Base-by-base conservation (phyloP, 2,329 filamentous ascomycete species). In the Clonostachys chloroleuca region DNA sequence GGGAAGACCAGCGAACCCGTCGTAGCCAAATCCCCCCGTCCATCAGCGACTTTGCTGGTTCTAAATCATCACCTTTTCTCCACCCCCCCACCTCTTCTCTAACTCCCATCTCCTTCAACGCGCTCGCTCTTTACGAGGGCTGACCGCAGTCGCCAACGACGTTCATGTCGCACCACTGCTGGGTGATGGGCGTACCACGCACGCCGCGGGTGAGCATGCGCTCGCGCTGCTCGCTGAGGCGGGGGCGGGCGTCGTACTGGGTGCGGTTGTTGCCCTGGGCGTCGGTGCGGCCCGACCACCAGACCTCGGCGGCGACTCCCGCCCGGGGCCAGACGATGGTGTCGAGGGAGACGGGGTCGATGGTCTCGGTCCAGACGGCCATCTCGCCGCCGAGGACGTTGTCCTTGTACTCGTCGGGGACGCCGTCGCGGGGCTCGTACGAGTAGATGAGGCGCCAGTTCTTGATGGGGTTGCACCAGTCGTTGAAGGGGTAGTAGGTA, bases 371-470 rank as follows among this genome's bases (percentile, higher is more conserved):
- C 89, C 89, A 96, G 49, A 90, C 79, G 47, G 88, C 86, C 14
- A 86, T 81, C 69, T 95, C 91, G 24, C 89, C 91, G 41, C 91
- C 91, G 9, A 94, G 64, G 4, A 95, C 84, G 12, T 89, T 77
- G 59, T 84, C 75, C 24, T 81, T 79, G 40, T 81, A 65, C 24
- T 83, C 74, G 10, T 66, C 67, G 0, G 84, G 78, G 5, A 95
- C 73, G 42, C 80, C 80, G 4, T 69, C 74, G 5, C 83, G 70
- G 0, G 90, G 90, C 60, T 95, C 85, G 64, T 92, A 87, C 17
- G 82, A 80, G 73, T 95, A 95, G 49, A 92, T 77, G 30, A 89
- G 73, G 7, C 83, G 80, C 91, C 91, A 96, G 68, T 80, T 88
- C 71, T 95, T 90, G 59, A 75, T 75, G 2, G 91, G 91, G 1